phyloP scores from a whole-genome alignment of 176 grass and related monocot species.

The Zoysia pacifica region DNA sequence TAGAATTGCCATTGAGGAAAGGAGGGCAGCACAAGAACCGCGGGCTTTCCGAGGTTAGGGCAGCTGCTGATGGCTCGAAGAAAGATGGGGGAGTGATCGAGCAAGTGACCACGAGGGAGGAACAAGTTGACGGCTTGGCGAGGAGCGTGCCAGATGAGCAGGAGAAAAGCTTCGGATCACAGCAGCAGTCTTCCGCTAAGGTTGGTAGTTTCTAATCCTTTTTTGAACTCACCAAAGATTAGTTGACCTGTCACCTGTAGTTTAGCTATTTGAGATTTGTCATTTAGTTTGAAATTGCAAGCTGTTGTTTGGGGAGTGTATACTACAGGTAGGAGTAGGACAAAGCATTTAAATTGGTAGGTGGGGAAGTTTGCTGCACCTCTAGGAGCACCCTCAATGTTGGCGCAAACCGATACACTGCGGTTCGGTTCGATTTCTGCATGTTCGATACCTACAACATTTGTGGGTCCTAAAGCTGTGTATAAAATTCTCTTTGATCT shows the following conservation, averaged over 20 bases:
- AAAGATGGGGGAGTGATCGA: conserved; percentile 29
- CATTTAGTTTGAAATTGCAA: conserved; percentile 29
- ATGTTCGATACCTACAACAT: no score
- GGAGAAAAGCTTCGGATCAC: conserved; percentile 15
- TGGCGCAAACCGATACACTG: no score
- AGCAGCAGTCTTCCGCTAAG: conserved; percentile 38
- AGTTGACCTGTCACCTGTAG: conserved; percentile 29
- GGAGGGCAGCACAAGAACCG: conserved; percentile 40
- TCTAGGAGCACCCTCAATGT: no score
- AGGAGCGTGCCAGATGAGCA: background rate
- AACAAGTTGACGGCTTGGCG: background rate
- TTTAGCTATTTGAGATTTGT: conserved; percentile 23
- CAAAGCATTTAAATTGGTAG: conserved; percentile 31
- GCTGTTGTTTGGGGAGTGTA: conserved; percentile 26
- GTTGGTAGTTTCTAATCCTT: conserved; percentile 11
- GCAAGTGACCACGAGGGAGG: conserved; percentile 21
- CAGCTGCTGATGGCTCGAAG: background rate
- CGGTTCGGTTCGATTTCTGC: no score
- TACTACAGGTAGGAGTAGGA: conserved; percentile 7
- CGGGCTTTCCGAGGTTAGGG: conserved; percentile 37
- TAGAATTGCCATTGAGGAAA: conserved; percentile 35
- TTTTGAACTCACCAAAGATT: background rate
- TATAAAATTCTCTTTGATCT: no score
- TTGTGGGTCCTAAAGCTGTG: no score
- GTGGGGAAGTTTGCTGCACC: conserved; percentile 21